Percentiles rank a stretch among this genome's conserved stretches.
These are phyloP conservation scores for Trichophyton simii DNA, from an alignment of 2,329 filamentous ascomycete genomes.

Conservation along the genomic window DNA sequence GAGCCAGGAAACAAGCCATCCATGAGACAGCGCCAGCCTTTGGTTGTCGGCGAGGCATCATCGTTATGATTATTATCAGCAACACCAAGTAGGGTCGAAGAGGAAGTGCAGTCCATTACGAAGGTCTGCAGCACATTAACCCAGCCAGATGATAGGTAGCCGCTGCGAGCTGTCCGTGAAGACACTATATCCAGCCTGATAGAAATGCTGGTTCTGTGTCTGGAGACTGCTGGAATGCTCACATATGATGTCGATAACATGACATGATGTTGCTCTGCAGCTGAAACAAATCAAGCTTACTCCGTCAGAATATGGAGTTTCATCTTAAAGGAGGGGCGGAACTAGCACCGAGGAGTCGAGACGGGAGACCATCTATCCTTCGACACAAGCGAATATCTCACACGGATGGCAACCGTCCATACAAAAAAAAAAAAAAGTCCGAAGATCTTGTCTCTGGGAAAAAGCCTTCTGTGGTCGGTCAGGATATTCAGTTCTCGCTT, in stretches of 20 bases:
- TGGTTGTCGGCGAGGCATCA: neutral
- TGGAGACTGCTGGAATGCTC: neutral
- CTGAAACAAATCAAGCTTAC: neutral
- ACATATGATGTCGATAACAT: neutral
- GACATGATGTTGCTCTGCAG: neutral
- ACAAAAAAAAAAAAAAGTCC: neutral
- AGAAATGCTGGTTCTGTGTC: neutral
- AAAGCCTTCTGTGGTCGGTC: no score
- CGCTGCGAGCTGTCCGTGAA: neutral
- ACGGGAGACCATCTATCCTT: neutral
- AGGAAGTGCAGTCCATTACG: neutral
- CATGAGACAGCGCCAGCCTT: no score
- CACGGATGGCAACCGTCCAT: neutral
- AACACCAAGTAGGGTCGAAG: neutral
- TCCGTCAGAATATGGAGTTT: neutral
- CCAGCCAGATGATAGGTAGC: neutral
- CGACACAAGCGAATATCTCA: neutral
- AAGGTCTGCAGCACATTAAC: neutral
- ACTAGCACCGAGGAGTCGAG: neutral
- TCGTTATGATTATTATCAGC: neutral
- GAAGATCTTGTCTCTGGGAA: no score
- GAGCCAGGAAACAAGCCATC: no score
- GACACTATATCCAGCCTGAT: neutral
- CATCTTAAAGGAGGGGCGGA: neutral
- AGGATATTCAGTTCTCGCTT: neutral